phyloP scores from a whole-genome alignment of 306 rosid genomes.

The Quercus agrifolia region DNA sequence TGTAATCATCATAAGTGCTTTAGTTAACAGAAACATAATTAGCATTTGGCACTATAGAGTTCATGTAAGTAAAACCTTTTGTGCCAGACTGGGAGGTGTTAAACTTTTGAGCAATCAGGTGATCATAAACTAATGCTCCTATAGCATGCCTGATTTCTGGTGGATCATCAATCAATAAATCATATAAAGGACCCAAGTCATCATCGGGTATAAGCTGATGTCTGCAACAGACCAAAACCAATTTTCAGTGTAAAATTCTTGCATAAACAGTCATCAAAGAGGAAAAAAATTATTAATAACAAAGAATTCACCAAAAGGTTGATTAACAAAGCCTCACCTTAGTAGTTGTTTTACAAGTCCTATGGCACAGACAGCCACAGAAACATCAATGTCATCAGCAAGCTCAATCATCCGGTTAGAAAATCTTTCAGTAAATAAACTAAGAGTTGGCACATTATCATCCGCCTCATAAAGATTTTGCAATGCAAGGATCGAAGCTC shows the following conservation, averaged over 20 bases:
- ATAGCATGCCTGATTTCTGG: slow-evolving; percentile 97
- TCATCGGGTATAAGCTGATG: slow-evolving; percentile 96
- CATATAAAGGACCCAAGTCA: slow-evolving; percentile 92
- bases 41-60: slow-evolving; percentile 10
- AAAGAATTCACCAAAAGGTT: slow-evolving; percentile 5
- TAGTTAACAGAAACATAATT: slow-evolving; percentile 20
- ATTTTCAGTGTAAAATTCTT: slow-evolving; percentile 22
- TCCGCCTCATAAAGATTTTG: slow-evolving; percentile 90
- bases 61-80: slow-evolving; percentile 41
- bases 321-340: slow-evolving; percentile 42
- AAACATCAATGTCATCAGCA: slow-evolving; percentile 88
- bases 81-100: slow-evolving; percentile 65
- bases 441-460: slow-evolving; percentile 85
- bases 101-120: slow-evolving; percentile 87
- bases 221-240: slow-evolving; percentile 46
- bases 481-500: slow-evolving; percentile 77
- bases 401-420: slow-evolving; percentile 94
- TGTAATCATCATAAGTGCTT: slow-evolving; percentile 16
- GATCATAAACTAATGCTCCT: slow-evolving; percentile 93
- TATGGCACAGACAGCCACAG: slow-evolving; percentile 92
- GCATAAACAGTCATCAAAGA: slow-evolving; percentile 13
- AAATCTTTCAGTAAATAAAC: slow-evolving; percentile 93
- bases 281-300: neutral
- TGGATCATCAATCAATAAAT: slow-evolving; percentile 85
- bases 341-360: slow-evolving; percentile 94